Evolutionary conservation across 805 yeast genomes (phyloP).

Genomic region (Hemisphaericaspora nanyangensis): DNA sequence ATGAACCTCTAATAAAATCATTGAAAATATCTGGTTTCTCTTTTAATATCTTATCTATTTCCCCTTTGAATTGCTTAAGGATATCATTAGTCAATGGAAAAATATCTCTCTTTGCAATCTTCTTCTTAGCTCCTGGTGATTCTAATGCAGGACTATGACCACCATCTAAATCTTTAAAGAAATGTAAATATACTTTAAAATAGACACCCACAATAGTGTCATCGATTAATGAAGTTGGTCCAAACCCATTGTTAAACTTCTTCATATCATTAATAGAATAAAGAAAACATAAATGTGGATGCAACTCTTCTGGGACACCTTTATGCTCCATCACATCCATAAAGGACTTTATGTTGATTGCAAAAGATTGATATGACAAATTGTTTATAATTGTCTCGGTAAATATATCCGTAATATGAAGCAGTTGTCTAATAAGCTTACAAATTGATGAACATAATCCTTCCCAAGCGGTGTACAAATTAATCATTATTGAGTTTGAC

Average conservation of each 20-base stretch:
- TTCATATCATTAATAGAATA: conserved; percentile 57
- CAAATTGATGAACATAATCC: conserved; percentile 50
- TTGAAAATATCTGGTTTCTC: conserved; percentile 29
- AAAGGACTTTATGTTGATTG: conserved; percentile 29
- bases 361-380: conserved; percentile 42
- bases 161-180: conserved; percentile 7
- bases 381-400: conserved; percentile 51
- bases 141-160: conserved; percentile 12
- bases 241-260: conserved; percentile 75
- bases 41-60: conserved; percentile 27
- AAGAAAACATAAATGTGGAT: conserved; percentile 41
- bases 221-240: conserved; percentile 71
- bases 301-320: conserved; percentile 35
- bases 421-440: conserved; percentile 43
- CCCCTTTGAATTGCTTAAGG: conserved; percentile 23
- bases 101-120: conserved; percentile 39
- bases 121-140: conserved; percentile 32
- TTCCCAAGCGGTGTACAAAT: conserved; percentile 66
- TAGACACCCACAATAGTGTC: conserved; percentile 65
- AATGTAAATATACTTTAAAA: conserved; percentile 42
- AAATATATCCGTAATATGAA: conserved; percentile 39
- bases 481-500: conserved; percentile 71
- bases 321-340: conserved; percentile 22
- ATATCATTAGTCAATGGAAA: conserved; percentile 39
- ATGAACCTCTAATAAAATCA: conserved; percentile 14